Evolutionary conservation across 352 stramenopile genomes (phyloP).

Genomic region (Globisporangium uncinulatum): DNA sequence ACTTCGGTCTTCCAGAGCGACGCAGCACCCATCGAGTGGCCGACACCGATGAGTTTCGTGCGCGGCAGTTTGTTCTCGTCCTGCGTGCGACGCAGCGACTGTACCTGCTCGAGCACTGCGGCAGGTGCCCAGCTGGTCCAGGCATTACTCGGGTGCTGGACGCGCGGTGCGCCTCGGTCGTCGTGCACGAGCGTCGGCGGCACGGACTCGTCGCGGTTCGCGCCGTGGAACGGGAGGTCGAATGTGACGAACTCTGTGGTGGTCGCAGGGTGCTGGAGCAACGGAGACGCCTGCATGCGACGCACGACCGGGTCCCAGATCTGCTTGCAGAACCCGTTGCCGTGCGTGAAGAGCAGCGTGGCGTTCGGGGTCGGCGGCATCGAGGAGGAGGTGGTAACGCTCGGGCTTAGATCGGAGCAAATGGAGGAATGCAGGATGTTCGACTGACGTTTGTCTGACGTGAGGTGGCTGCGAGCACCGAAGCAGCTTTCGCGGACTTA

Average conservation of each 20-base stretch:
- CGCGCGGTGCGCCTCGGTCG: slow-evolving; percentile 17
- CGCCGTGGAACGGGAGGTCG: slow-evolving; percentile 49
- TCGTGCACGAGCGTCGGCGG: slow-evolving; percentile 9
- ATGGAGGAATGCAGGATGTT: no score
- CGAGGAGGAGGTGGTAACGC: no score
- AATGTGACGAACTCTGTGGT: slow-evolving; percentile 24
- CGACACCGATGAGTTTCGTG: slow-evolving; percentile 36
- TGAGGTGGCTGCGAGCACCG: no score
- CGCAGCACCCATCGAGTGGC: slow-evolving; percentile 40
- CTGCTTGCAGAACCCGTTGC: slow-evolving; percentile 39
- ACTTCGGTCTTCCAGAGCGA: slow-evolving; percentile 33
- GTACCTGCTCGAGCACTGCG: slow-evolving; percentile 24
- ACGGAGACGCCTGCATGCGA: slow-evolving; percentile 22
- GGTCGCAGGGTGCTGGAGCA: slow-evolving; percentile 15
- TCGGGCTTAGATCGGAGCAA: no score
- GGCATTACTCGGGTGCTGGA: slow-evolving; percentile 23
- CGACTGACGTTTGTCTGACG: no score
- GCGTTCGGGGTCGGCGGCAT: neutral
- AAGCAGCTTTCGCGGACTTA: neutral
- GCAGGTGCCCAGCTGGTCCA: slow-evolving; percentile 18
- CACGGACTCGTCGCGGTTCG: slow-evolving; percentile 33
- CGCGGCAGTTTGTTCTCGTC: slow-evolving; percentile 1
- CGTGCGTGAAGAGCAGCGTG: slow-evolving; percentile 50
- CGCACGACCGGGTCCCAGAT: slow-evolving; percentile 40
- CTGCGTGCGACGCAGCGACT: slow-evolving; percentile 1